Conservation (phyloP, 1,139 yeast species). For the Debaryomyces nepalensis region DNA sequence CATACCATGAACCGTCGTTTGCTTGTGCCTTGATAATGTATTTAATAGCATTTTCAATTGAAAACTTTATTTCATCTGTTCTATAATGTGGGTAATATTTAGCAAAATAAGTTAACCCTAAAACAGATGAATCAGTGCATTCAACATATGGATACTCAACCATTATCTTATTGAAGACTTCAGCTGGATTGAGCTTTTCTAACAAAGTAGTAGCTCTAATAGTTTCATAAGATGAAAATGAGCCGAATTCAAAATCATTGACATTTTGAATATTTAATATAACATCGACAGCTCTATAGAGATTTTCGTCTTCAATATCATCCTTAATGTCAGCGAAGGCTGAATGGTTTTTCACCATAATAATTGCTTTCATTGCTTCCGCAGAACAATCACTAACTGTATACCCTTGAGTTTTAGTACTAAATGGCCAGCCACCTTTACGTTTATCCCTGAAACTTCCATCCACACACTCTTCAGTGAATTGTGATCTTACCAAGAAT, state of each 20-base stretch:
- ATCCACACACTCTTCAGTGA: constrained; percentile 74
- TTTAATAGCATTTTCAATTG: constrained; percentile 73
- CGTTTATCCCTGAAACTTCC: constrained; percentile 86
- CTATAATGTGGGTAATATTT: constrained; percentile 67
- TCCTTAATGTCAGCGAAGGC: constrained; percentile 42
- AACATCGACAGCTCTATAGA: constrained; percentile 67
- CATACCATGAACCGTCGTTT: constrained; percentile 95
- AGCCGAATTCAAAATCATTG: constrained; percentile 84
- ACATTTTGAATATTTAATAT: constrained; percentile 71
- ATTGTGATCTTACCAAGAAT: constrained; percentile 82
- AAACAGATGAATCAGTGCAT: constrained; percentile 93
- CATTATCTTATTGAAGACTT: constrained; percentile 97
- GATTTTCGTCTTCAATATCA: constrained; percentile 55
- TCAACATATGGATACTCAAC: constrained; percentile 98
- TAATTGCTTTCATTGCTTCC: constrained; percentile 89
- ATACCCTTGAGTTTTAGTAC: constrained; percentile 94
- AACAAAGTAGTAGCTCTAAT: constrained; percentile 82
- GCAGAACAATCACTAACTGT: constrained; percentile 98
- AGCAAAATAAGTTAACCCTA: constrained; percentile 83
- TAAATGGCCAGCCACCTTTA: constrained; percentile 96
- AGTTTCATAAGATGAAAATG: constrained; percentile 89
- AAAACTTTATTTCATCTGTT: constrained; percentile 60
- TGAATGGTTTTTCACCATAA: constrained; percentile 82
- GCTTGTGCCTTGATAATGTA: constrained; percentile 73
- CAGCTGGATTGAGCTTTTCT: constrained; percentile 89